A percentile compares a stretch with the other conserved stretches of the same genome.
Conservation (phyloP, 202 grass and related monocot species). For the Cymbopogon flexuosus region DNA sequence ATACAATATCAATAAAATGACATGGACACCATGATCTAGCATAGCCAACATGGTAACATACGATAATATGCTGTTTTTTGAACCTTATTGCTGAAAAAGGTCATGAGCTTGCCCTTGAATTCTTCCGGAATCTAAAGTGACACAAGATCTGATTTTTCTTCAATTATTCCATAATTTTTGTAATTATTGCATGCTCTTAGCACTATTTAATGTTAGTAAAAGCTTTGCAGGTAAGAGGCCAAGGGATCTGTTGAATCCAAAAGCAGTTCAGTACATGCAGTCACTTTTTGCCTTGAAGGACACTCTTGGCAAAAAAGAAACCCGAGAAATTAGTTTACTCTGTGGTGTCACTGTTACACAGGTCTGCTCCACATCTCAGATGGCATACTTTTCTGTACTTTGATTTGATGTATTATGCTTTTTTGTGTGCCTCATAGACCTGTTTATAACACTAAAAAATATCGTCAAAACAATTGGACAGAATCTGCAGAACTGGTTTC, state of each 20-base stretch:
- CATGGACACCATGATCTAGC: not conserved
- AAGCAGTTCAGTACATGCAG: constrained; percentile 81
- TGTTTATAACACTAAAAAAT: not conserved
- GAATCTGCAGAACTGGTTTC: not conserved
- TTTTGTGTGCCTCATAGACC: not conserved
- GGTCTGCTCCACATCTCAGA: constrained; percentile 43
- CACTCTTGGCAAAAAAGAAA: constrained; percentile 92
- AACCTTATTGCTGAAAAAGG: not conserved
- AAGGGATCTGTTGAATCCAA: constrained; percentile 88
- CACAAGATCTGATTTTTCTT: not conserved
- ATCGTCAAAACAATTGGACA: not conserved
- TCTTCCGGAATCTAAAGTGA: not conserved
- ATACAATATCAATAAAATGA: not conserved
- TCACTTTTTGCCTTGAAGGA: constrained; percentile 97
- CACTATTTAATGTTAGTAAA: constrained; percentile 26
- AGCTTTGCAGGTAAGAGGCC: constrained; percentile 81
- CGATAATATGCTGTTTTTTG: not conserved
- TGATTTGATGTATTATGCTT: not conserved
- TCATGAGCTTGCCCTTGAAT: not conserved
- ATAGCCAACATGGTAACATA: not conserved
- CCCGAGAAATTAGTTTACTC: constrained; percentile 75
- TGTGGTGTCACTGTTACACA: constrained; percentile 78
- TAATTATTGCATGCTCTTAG: not conserved
- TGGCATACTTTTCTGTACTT: constrained; percentile 14
- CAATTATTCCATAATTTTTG: not conserved